A percentile compares a stretch with the other conserved stretches of the same genome.
Conservation (phyloP, 2,329 filamentous ascomycete genomes). For the Sporothrix globosa region DNA sequence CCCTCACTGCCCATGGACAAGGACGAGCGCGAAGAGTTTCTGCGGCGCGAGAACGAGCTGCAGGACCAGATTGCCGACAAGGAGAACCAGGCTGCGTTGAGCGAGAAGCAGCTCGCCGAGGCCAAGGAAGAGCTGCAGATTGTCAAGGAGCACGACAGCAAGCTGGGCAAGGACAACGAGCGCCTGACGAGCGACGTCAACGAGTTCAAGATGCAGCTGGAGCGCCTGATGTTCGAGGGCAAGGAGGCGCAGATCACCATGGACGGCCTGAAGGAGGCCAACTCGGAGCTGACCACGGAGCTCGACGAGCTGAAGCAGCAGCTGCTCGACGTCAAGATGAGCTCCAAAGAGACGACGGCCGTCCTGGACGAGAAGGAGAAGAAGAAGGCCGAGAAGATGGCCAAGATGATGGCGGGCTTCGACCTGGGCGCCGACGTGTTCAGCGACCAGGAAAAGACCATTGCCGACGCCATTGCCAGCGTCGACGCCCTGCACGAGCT, state of each 20-base stretch:
- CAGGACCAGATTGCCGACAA: constrained; percentile 95
- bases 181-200: constrained; percentile 83
- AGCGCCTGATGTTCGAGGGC: constrained; percentile 92
- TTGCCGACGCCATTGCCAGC: constrained; percentile 81
- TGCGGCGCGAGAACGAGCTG: constrained; percentile 92
- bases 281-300: constrained; percentile 86
- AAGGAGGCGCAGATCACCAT: constrained; percentile 98
- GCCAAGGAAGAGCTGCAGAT: constrained; percentile 83
- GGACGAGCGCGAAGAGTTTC: constrained; percentile 94
- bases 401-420: constrained; percentile 99
- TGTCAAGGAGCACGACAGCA: constrained; percentile 82
- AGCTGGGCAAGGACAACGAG: constrained; percentile 88
- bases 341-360: constrained; percentile 87
- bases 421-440: constrained; percentile 92
- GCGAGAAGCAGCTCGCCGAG: constrained; percentile 79
- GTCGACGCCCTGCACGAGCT: constrained; percentile 78
- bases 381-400: constrained; percentile 99
- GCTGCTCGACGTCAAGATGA: constrained; percentile 94
- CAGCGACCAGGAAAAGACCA: constrained; percentile 85
- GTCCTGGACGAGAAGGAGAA: constrained; percentile 96
- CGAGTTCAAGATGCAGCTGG: constrained; percentile 93
- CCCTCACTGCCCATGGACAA: constrained; percentile 89
- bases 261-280: constrained; percentile 95
- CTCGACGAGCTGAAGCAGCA: constrained; percentile 96
- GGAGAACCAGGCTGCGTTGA: constrained; percentile 76